phyloP scores from a whole-genome alignment of 305 asterid genomes.

The Solanum aculeatissimum region DNA sequence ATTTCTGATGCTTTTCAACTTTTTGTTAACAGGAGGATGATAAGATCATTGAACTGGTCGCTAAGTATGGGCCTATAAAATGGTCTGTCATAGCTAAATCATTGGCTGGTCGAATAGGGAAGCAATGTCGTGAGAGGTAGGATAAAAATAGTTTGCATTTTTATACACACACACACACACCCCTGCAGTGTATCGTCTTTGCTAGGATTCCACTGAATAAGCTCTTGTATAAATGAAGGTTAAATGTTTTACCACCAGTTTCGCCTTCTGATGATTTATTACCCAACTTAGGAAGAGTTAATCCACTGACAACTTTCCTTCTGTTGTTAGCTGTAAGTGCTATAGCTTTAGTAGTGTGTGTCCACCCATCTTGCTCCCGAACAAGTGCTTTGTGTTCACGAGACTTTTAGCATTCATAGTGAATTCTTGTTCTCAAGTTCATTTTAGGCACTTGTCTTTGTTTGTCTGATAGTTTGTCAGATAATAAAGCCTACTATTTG shows the following conservation, averaged over 20 bases:
- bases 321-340: background rate
- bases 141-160: background rate
- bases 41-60: slow-evolving; percentile 61
- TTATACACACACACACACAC: background rate
- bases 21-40: slow-evolving; percentile 71
- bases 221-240: background rate
- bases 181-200: background rate
- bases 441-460: background rate
- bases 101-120: slow-evolving; percentile 96
- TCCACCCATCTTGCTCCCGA: background rate
- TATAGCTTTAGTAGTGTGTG: background rate
- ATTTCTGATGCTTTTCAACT: background rate
- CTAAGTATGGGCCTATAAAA: slow-evolving; percentile 82
- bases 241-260: background rate
- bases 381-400: background rate
- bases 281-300: background rate
- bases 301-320: background rate
- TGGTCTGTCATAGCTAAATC: slow-evolving; percentile 96
- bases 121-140: slow-evolving; percentile 99
- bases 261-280: background rate
- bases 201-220: background rate
- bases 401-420: background rate
- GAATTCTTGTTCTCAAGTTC: background rate
- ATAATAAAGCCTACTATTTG: background rate
- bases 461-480: background rate